Base-by-base conservation (phyloP, 345 rosid genomes). In the Punica granatum region DNA sequence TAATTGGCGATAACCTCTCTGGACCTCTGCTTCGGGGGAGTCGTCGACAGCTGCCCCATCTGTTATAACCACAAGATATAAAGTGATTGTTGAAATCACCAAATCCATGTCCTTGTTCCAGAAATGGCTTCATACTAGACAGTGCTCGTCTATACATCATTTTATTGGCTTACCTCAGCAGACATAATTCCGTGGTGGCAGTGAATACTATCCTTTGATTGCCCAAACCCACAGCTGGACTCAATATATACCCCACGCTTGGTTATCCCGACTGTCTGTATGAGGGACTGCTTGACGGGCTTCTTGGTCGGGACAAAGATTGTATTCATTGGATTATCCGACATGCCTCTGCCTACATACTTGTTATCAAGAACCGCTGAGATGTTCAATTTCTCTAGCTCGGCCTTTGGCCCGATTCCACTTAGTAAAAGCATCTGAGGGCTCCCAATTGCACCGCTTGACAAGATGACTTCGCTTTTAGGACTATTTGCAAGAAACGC, bases 211-310 rank as follows among this genome's bases (percentile, higher is more conserved):
- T 86, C 86, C 7, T 51, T 49, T 1, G 96, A 86, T 67, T 91
- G 88, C 0, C 99, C 92, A 72, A 83, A 94, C 58, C 99, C 97
- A 44, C 97, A 83, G 81, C 99, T 94, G 39, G 90, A 89, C 84
- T 95, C 99, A 69, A 95, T 80, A 72, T 88, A 95, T 43, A 92
- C 97, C 48, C 98, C 99, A 64, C 73, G 48, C 80, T 85, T 88
- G 39, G 99, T 92, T 36, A 95, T 95, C 34, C 99, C 99, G 11
- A 88, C 99, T 31, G 97, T 86, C 70, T 95, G 88, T 25, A 95
- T 95, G 21, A 95, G 86, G 4, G 96, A 88, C 69, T 95, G 96
- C 72, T 65, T 66, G 8, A 83, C 79, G 7, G 92, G 84, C 44
- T 68, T 68, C 36, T 77, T 85, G n/a, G 88, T 76, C 26, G 98